phyloP scores from a whole-genome alignment of 23 red algal species.

The Cyanidioschyzon merolae region DNA sequence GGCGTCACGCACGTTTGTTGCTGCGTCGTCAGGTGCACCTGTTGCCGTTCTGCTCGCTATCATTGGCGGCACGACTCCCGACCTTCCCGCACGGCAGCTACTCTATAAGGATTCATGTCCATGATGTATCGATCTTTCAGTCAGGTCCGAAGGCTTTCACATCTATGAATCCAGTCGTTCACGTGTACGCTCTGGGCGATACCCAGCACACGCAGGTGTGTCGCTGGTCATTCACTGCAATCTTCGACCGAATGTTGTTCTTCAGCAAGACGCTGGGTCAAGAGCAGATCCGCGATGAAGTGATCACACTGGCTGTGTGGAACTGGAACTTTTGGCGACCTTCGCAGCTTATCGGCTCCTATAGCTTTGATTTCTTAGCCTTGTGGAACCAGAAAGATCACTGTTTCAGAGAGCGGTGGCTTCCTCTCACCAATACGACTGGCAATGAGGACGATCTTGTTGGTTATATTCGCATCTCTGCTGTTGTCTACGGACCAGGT shows the following conservation, averaged over 20 bases:
- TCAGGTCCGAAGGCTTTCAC: neutral
- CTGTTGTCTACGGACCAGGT: neutral
- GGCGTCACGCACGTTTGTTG: neutral
- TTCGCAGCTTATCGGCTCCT: neutral
- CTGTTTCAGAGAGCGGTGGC: neutral
- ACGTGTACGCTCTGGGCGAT: neutral
- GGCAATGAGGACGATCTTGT: neutral
- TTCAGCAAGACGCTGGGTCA: neutral
- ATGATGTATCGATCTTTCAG: conserved; percentile 6
- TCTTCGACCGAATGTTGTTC: conserved; percentile 12
- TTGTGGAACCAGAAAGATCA: conserved; percentile 11
- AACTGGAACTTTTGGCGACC: conserved; percentile 19
- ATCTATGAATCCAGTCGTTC: neutral
- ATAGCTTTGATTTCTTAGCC: neutral
- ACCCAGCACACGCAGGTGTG: neutral
- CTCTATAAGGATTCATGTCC: neutral
- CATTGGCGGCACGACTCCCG: neutral
- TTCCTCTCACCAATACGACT: neutral
- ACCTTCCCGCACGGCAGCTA: neutral
- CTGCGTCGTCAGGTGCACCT: neutral
- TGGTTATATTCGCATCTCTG: neutral
- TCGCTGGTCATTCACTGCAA: neutral
- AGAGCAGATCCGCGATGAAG: neutral
- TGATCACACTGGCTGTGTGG: neutral
- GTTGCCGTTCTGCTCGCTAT: neutral